Evolutionary conservation across 495 filamentous ascomycete genomes (phyloP), one percentile per base, ranked within the genome.

Genomic region (Penicillium silybi): DNA sequence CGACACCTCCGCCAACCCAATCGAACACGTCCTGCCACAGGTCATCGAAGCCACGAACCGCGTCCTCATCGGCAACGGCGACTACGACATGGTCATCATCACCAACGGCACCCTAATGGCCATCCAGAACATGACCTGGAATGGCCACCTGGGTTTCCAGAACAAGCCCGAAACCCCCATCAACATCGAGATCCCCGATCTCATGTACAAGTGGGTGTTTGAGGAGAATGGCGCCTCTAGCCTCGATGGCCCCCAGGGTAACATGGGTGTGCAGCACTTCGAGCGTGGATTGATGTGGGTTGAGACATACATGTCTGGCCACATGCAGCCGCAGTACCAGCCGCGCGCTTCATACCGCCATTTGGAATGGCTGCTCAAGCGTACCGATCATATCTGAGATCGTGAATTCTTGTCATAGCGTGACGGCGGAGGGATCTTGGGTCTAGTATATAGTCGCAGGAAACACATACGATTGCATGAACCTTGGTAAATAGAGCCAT

Each of bases 231-330:
- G 62, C 6, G 26, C 35, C 6, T 39, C 47, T 2, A 48, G 48
- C 2, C 47, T 62, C 22, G 64, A 72, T 48, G 65, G 58, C 43
- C 43, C 61, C 2, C 72, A 80, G 64, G 86, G 86, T 17, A 67
- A 82, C 9, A 77, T 86, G 53, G 88, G 88, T 3, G 79, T 77
- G 2, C 74, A 79, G 57, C 80, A 83, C 50, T 82, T 79, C 19
- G 88, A 91, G 74, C 75, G 89, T 19, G 86, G 85, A 0, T 71
- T 92, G 37, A 90, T 88, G 49, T 91, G 75, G 62, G 78, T 80
- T 9, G 73, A 78, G 55, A 76, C 86, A 8, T 76, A 76, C 41
- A 69, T 81, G 49, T 68, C 78, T 8, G 87, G 87, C 1, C 87
- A 76, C 44, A 87, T 86, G 82, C 69, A 84, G 44, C 85, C 87